Percentiles rank a stretch among this genome's conserved stretches.
Conservation (phyloP, 148 eudicot species). For the Selenicereus undatus region DNA sequence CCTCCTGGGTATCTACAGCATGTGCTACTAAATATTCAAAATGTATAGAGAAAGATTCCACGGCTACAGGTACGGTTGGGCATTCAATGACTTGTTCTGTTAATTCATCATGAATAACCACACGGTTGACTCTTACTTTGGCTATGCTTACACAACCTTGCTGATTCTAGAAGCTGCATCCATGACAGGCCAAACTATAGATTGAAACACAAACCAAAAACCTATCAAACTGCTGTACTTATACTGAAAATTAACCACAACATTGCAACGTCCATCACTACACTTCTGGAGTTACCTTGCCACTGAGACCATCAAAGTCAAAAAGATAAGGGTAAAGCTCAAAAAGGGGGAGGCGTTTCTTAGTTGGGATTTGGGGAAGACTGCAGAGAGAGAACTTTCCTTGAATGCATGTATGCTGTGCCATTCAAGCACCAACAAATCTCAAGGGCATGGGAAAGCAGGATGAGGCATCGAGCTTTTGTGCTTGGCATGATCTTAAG, state of each 20-base stretch:
- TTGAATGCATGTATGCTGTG: too few relatives aligned
- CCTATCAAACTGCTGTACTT: neutral
- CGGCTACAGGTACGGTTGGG: neutral
- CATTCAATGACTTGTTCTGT: neutral
- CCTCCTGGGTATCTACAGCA: neutral
- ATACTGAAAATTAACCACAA: neutral
- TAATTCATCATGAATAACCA: neutral
- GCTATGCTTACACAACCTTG: neutral
- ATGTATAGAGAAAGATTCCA: constrained; percentile 18
- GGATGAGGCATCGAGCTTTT: neutral
- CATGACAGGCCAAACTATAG: neutral
- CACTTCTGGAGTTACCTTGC: neutral
- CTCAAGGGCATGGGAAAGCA: neutral
- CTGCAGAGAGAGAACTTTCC: too few relatives aligned
- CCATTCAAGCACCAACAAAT: too few relatives aligned
- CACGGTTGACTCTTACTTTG: neutral
- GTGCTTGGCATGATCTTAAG: neutral
- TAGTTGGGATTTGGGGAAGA: too few relatives aligned
- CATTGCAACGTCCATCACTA: neutral
- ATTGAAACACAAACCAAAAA: neutral
- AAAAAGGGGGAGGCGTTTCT: too few relatives aligned
- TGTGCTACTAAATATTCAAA: constrained; percentile 5
- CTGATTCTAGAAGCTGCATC: neutral
- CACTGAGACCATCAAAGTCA: neutral
- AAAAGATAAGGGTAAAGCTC: too few relatives aligned